Base-by-base conservation (phyloP, 2,329 filamentous ascomycete genomes). In the Ophiocordyceps robertsii region DNA sequence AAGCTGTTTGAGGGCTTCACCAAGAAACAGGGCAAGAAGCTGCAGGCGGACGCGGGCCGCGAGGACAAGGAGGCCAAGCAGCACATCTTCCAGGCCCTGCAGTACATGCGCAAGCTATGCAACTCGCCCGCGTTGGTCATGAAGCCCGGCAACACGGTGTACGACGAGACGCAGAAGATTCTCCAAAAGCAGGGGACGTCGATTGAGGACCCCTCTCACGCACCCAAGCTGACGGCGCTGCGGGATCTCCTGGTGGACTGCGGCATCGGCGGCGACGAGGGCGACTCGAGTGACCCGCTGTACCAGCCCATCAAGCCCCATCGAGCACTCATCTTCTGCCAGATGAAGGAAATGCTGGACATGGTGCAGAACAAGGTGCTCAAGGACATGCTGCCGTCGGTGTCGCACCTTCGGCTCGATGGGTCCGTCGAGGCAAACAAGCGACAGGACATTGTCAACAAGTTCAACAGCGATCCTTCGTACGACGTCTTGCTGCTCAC, bases 281-380 rank as follows among this genome's bases (percentile, higher is more conserved):
- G 66, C n/a, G 73, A 76, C 41, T 63, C 66, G 1, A 75, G 68
- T 41, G 75, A 79, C 46, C 74, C 75, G 2, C 65, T 79, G 14
- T 79, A 79, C 54, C 74, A 86, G 60, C 93, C 89, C 35, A 93
- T 98, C 59, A 95, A 92, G 47, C 92, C 90, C 29, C 92, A 98
- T 59, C 85, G 92, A 37, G 93, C 92, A 1, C 76, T 98, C 27
- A 84, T 98, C 51, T 98, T 98, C 71, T 98, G 92, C 56, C 92
- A 98, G 61, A 95, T 98, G 87, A 98, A 98, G 65, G 92, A 98
- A 62, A 98, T 98, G 93, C 73, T 98, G 21, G 92, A 98, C 61
- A 96, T 98, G 77, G 93, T 98, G 3, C 89, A 96, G 58, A 87
- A 84, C 53, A 89, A 90, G 44, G 92, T 98, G 1, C 67, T 98